These are phyloP conservation scores for Salvia splendens DNA, from an alignment of 257 asterid genomes.

Conservation along the genomic window DNA sequence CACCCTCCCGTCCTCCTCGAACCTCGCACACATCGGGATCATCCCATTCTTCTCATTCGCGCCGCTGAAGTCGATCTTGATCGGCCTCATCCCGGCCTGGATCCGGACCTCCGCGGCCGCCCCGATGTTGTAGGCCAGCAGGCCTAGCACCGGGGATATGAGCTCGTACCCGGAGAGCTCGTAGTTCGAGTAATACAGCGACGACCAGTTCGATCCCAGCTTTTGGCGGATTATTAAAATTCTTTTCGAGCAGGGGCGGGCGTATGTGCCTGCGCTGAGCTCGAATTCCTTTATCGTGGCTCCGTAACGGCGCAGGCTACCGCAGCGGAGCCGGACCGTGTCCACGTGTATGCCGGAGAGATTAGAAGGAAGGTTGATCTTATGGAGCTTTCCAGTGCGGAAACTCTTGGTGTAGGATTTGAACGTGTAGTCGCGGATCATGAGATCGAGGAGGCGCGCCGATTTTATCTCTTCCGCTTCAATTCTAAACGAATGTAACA, in stretches of 20 bases:
- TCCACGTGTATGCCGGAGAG: constrained; percentile 75
- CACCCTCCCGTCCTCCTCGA: constrained; percentile 68
- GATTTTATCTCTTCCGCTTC: constrained; percentile 63
- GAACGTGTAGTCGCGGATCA: constrained; percentile 79
- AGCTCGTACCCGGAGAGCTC: constrained; percentile 70
- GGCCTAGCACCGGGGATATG: constrained; percentile 72
- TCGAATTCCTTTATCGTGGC: constrained; percentile 61
- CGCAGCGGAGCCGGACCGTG: constrained; percentile 66
- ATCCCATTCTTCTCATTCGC: constrained; percentile 34
- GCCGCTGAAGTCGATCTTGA: constrained; percentile 56
- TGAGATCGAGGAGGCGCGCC: constrained; percentile 67
- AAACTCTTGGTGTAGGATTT: constrained; percentile 49
- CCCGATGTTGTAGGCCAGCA: constrained; percentile 62
- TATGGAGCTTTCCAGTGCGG: constrained; percentile 64
- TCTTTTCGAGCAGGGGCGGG: constrained; percentile 58
- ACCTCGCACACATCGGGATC: constrained; percentile 74
- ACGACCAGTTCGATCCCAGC: constrained; percentile 84
- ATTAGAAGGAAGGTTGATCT: constrained; percentile 64
- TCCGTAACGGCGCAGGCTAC: constrained; percentile 75
- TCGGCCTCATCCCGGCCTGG: constrained; percentile 46
- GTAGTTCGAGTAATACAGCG: constrained; percentile 63
- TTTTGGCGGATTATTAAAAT: constrained; percentile 63
- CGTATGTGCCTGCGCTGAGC: constrained; percentile 44
- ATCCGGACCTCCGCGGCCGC: constrained; percentile 45
- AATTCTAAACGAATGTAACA: constrained; percentile 28